These are phyloP conservation scores for Bisporella sp. DNA, from an alignment of 2,329 filamentous ascomycete species.

Conservation along the genomic window DNA sequence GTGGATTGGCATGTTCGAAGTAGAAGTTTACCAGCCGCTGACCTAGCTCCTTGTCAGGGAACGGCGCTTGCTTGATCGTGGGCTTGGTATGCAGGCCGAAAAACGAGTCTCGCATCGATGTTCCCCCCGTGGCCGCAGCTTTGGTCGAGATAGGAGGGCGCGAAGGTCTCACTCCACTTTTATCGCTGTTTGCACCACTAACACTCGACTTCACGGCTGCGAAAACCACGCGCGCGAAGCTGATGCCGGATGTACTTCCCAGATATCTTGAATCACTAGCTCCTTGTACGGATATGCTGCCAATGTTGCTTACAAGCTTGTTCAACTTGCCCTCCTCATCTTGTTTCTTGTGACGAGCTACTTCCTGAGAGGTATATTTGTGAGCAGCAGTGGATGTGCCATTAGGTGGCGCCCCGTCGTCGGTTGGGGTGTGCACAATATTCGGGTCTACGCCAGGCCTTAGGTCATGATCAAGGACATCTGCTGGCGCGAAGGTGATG, in stretches of 20 bases:
- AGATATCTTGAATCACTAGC: constrained; percentile 74
- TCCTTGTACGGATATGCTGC: constrained; percentile 72
- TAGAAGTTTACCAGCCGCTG: constrained; percentile 71
- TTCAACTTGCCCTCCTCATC: constrained; percentile 56
- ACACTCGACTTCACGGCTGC: constrained; percentile 77
- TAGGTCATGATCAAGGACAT: constrained; percentile 59
- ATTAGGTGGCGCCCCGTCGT: constrained; percentile 20
- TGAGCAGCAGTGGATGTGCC: constrained; percentile 10
- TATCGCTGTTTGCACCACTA: constrained; percentile 60
- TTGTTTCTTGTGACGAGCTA: constrained; percentile 34
- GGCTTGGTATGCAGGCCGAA: constrained; percentile 93
- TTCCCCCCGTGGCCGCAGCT: constrained; percentile 43
- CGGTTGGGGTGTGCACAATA: constrained; percentile 22
- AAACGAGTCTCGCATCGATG: constrained; percentile 90
- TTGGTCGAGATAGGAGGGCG: constrained; percentile 40
- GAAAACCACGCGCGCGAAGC: constrained; percentile 89
- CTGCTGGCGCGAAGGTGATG: constrained; percentile 65
- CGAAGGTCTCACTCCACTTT: constrained; percentile 52
- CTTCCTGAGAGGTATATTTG: constrained; percentile 20
- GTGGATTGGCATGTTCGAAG: constrained; percentile 93
- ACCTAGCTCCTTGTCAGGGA: constrained; percentile 72
- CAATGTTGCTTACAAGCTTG: constrained; percentile 61
- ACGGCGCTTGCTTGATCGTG: constrained; percentile 76
- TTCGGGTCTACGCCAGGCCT: constrained; percentile 26
- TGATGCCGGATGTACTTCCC: constrained; percentile 83